phyloP scores from a whole-genome alignment of 1,284 basidiomycete genomes.

The Caloboletus firmus region DNA sequence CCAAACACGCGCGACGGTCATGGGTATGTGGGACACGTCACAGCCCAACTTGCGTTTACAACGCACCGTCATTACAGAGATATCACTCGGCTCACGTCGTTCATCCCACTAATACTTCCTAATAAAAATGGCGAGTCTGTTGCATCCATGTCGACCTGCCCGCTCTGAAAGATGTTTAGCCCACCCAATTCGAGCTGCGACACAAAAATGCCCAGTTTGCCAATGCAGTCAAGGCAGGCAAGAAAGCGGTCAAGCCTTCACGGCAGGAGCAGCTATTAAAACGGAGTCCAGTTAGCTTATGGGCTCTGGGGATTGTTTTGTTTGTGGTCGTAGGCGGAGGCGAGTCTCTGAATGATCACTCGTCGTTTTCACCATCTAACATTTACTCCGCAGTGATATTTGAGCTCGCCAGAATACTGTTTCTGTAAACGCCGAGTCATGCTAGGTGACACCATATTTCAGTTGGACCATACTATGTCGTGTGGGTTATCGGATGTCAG shows the following conservation, averaged over 20 bases:
- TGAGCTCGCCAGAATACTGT: slow-evolving; percentile 63
- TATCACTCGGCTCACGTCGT: slow-evolving; percentile 5
- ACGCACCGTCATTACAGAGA: not conserved
- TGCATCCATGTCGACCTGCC: not conserved
- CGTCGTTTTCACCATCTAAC: slow-evolving; percentile 6
- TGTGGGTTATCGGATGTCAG: slow-evolving; percentile 9
- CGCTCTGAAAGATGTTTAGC: slow-evolving; percentile 35
- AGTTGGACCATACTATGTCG: slow-evolving; percentile 3
- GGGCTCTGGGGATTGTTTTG: slow-evolving; percentile 65
- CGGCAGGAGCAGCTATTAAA: slow-evolving; percentile 68
- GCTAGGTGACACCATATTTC: not conserved
- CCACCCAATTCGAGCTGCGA: slow-evolving; percentile 76
- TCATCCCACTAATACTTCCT: slow-evolving; percentile 11
- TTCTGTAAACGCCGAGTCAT: slow-evolving; percentile 47
- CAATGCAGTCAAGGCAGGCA: slow-evolving; percentile 65
- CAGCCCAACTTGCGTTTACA: not conserved
- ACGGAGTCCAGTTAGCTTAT: slow-evolving; percentile 67
- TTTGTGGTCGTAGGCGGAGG: slow-evolving; percentile 79
- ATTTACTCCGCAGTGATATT: slow-evolving; percentile 56
- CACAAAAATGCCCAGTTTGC: slow-evolving; percentile 78
- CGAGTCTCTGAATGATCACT: slow-evolving; percentile 36
- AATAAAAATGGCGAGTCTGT: slow-evolving; percentile 21
- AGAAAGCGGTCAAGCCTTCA: slow-evolving; percentile 70
- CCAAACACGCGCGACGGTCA: slow-evolving; percentile 27
- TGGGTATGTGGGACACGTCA: slow-evolving; percentile 25